These are phyloP conservation scores for Penicillium oxalicum DNA, from an alignment of 2,329 filamentous ascomycete species.

Conservation along the genomic window DNA sequence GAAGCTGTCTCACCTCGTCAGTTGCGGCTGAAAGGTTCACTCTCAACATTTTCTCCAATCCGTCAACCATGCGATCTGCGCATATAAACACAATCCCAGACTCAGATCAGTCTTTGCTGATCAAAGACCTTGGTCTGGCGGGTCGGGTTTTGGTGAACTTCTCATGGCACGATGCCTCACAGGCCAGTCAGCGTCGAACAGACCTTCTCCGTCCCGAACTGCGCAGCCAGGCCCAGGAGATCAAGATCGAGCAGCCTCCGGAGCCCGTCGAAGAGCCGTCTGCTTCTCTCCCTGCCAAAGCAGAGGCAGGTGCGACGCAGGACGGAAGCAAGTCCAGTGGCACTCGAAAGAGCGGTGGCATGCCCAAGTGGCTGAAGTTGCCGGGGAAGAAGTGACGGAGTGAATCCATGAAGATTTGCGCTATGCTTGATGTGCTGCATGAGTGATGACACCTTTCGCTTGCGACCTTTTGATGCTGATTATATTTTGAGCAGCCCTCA, in stretches of 20 bases:
- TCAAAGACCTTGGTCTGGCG: constrained; percentile 64
- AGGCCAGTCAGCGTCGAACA: constrained; percentile 42
- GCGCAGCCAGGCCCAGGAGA: constrained; percentile 57
- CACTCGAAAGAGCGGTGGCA: constrained; percentile 29
- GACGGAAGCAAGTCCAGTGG: constrained; percentile 28
- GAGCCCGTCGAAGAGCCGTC: constrained; percentile 46
- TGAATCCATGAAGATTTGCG: background rate
- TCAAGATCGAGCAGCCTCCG: constrained; percentile 45
- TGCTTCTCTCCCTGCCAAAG: constrained; percentile 4
- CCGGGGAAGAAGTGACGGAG: constrained; percentile 60
- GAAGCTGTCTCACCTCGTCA: constrained; percentile 58
- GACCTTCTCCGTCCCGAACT: constrained; percentile 58
- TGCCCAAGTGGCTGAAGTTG: constrained; percentile 69
- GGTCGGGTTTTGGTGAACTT: constrained; percentile 70
- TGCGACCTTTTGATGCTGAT: background rate
- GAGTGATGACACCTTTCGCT: constrained; percentile 6
- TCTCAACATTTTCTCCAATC: constrained; percentile 53
- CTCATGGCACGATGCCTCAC: constrained; percentile 62
- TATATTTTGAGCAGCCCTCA: too few relatives aligned
- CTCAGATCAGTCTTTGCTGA: constrained; percentile 51
- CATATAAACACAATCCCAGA: constrained; percentile 31
- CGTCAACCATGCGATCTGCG: constrained; percentile 17
- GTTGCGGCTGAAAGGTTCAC: constrained; percentile 60
- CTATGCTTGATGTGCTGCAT: background rate
- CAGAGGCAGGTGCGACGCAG: constrained; percentile 26